Percentiles rank a stretch among this genome's conserved stretches.
These are phyloP conservation scores for Venturia nashicola DNA, from an alignment of 2,329 filamentous ascomycete genomes.

Conservation along the genomic window DNA sequence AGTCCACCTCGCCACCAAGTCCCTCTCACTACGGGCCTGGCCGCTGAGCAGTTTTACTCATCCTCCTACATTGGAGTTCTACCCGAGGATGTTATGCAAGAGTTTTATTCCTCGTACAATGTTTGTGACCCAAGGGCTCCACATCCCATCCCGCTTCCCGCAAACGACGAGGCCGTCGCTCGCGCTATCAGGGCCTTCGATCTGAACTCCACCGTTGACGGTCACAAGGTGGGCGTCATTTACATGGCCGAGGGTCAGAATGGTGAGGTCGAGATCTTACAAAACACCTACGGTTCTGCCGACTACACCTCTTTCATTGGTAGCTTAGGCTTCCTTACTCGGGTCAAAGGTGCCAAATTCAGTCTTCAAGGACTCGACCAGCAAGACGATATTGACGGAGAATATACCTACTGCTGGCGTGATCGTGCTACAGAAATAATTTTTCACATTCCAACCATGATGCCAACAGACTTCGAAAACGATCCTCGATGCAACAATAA, in stretches of 20 bases:
- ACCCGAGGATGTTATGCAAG: slow-evolving; percentile 63
- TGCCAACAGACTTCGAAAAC: slow-evolving; percentile 74
- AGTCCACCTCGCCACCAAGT: slow-evolving; percentile 28
- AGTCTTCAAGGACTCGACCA: slow-evolving; percentile 88
- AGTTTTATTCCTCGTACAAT: slow-evolving; percentile 45
- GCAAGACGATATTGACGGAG: slow-evolving; percentile 64
- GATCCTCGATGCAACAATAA: slow-evolving; percentile 71
- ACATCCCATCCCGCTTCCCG: slow-evolving; percentile 64
- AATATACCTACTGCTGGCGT: slow-evolving; percentile 86
- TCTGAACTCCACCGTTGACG: slow-evolving; percentile 77
- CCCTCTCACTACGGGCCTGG: slow-evolving; percentile 25
- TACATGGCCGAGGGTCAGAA: slow-evolving; percentile 85
- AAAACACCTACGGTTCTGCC: slow-evolving; percentile 73
- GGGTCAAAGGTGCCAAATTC: slow-evolving; percentile 70
- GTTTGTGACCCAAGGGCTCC: slow-evolving; percentile 12
- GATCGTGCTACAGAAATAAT: slow-evolving; percentile 91
- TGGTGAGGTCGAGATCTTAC: slow-evolving; percentile 69
- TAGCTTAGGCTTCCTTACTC: slow-evolving; percentile 69
- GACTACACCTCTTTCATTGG: slow-evolving; percentile 82
- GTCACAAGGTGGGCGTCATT: slow-evolving; percentile 88
- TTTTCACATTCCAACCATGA: slow-evolving; percentile 92
- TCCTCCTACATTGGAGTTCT: slow-evolving; percentile 48
- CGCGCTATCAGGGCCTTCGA: slow-evolving; percentile 76
- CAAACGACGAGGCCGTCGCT: slow-evolving; percentile 51
- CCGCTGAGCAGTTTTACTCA: slow-evolving; percentile 30